These are phyloP conservation scores for Fusarium xylarioides DNA, from an alignment of 2,329 filamentous ascomycete species.

Conservation along the genomic window DNA sequence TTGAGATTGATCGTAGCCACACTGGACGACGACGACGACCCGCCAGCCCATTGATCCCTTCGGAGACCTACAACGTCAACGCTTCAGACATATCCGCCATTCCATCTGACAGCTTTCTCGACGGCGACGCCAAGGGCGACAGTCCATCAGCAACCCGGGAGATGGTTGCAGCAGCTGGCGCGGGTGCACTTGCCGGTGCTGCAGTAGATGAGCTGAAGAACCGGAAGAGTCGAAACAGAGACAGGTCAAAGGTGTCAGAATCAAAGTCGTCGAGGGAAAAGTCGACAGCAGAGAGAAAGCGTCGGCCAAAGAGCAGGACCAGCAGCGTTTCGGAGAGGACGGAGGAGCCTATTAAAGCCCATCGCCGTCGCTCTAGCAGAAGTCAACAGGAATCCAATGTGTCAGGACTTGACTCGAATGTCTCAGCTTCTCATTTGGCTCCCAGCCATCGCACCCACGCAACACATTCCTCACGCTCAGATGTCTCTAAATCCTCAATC, in stretches of 20 bases:
- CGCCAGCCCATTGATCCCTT: constrained; percentile 75
- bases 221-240: constrained; percentile 57
- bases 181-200: constrained; percentile 49
- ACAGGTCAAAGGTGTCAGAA: constrained; percentile 53
- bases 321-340: constrained; percentile 60
- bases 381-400: constrained; percentile 62
- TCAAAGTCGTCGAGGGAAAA: constrained; percentile 56
- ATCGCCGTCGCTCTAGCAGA: constrained; percentile 61
- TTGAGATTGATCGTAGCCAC: constrained; percentile 78
- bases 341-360: constrained; percentile 56
- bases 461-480: constrained; percentile 62
- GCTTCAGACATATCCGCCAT: constrained; percentile 88
- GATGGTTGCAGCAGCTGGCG: constrained; percentile 50
- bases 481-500: constrained; percentile 74
- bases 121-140: constrained; percentile 59
- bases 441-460: constrained; percentile 66
- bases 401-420: constrained; percentile 63
- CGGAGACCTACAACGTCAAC: constrained; percentile 69
- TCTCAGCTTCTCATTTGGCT: constrained; percentile 62
- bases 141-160: constrained; percentile 51
- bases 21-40: constrained; percentile 61
- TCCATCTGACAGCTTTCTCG: constrained; percentile 68
- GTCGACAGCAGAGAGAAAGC: constrained; percentile 56
- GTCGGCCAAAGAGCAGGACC: constrained; percentile 58
- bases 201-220: constrained; percentile 55